Evolutionary conservation across 2,329 filamentous ascomycete genomes (phyloP).

Genomic region (Colletotrichum gigasporum): DNA sequence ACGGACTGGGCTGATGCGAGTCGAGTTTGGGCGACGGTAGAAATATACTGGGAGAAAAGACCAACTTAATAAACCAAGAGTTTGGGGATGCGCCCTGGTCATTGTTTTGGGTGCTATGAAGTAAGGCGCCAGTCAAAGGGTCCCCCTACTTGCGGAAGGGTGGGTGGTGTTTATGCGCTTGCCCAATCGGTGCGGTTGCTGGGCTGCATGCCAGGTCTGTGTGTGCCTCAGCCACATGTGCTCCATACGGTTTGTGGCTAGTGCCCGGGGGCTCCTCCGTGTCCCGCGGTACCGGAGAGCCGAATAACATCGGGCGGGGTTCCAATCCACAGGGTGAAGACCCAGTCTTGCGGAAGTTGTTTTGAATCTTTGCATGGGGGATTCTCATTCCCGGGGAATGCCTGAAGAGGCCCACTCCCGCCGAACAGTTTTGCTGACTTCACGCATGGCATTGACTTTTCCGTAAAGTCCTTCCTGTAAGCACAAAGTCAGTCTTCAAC

Average conservation of each 20-base stretch:
- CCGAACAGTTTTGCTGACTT: too few species aligned
- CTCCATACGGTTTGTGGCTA: conserved; percentile 2
- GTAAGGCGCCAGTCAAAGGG: conserved; percentile 25
- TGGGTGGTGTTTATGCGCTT: conserved; percentile 31
- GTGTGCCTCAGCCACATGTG: conserved; percentile 1
- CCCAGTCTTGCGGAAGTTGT: background rate
- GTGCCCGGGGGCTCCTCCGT: conserved; percentile 1
- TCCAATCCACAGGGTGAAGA: background rate
- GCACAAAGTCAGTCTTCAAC: background rate
- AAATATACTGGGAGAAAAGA: background rate
- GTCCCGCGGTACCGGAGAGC: background rate
- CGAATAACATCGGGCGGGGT: background rate
- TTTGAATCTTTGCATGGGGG: background rate
- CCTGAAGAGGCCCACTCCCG: too few species aligned
- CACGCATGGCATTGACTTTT: too few species aligned
- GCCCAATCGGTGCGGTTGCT: conserved; percentile 32
- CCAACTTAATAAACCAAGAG: background rate
- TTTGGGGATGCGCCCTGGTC: conserved; percentile 6
- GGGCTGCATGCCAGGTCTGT: conserved; percentile 21
- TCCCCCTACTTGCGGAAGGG: conserved; percentile 6
- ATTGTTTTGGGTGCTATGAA: conserved; percentile 22
- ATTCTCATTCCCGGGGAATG: too few species aligned
- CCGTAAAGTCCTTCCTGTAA: too few species aligned
- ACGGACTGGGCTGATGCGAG: background rate
- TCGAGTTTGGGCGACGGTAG: background rate